Evolutionary conservation across 2,329 filamentous ascomycete genomes (phyloP).

Genomic region (Dactylella cylindrospora): DNA sequence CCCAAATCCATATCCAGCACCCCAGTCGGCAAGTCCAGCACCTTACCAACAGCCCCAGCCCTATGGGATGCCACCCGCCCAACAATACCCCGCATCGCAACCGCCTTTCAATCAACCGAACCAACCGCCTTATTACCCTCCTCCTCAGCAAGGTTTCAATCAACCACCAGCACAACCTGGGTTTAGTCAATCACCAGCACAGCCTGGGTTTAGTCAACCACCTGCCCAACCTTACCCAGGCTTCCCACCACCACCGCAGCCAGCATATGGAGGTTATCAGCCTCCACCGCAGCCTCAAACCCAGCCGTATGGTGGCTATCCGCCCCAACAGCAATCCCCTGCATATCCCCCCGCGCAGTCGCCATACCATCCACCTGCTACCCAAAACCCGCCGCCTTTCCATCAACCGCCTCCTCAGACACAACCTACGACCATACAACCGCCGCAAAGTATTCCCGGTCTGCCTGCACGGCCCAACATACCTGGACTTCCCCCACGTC

Average conservation of each 20-base stretch:
- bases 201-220: conserved; percentile 45
- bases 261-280: conserved; percentile 56
- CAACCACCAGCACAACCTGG: conserved; percentile 27
- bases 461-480: conserved; percentile 59
- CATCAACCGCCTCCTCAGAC: conserved; percentile 44
- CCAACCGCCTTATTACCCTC: conserved; percentile 56
- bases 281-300: conserved; percentile 52
- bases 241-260: conserved; percentile 55
- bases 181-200: conserved; percentile 13
- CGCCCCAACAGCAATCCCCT: conserved; percentile 33
- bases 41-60: conserved; percentile 30
- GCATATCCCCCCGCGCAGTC: conserved; percentile 43
- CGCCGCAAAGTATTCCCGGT: conserved; percentile 54
- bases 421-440: conserved; percentile 50
- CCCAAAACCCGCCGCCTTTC: conserved; percentile 45
- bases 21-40: conserved; percentile 30
- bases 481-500: conserved; percentile 63
- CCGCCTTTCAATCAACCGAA: conserved; percentile 49
- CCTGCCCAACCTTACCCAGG: conserved; percentile 50
- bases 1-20: conserved; percentile 59
- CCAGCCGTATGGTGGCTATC: conserved; percentile 52
- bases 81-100: conserved; percentile 47
- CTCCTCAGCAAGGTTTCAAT: conserved; percentile 50
- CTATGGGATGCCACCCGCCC: conserved; percentile 26
- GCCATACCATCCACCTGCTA: conserved; percentile 43